Evolutionary conservation across 768 basidiomycete genomes (phyloP).

Genomic region (Phaeotremella fagi): DNA sequence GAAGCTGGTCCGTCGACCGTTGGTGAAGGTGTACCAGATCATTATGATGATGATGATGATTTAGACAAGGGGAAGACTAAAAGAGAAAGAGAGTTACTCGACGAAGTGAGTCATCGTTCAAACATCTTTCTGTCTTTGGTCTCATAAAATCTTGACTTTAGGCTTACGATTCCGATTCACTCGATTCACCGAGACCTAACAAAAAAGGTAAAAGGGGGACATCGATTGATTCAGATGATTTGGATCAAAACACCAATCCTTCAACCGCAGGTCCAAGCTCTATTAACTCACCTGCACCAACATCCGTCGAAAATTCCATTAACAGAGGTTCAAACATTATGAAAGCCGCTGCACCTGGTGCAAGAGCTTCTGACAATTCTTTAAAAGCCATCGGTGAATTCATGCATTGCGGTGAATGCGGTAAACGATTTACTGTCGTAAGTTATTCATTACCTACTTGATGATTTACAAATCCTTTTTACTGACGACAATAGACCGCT

Average conservation of each 20-base stretch:
- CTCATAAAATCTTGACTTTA: not conserved
- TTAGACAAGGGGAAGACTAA: not conserved
- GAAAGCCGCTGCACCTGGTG: slow-evolving; percentile 48
- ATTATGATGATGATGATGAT: slow-evolving; percentile 8
- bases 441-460: slow-evolving; percentile 36
- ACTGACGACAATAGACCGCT: slow-evolving; percentile 58
- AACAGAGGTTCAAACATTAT: slow-evolving; percentile 44
- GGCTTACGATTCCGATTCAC: slow-evolving; percentile 4
- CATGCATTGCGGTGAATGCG: slow-evolving; percentile 73
- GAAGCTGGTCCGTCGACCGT: slow-evolving; percentile 33
- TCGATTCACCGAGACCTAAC: not conserved
- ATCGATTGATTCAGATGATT: slow-evolving; percentile 62
- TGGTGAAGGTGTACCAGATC: slow-evolving; percentile 29
- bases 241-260: slow-evolving; percentile 60
- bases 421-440: slow-evolving; percentile 83
- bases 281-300: slow-evolving; percentile 41
- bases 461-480: slow-evolving; percentile 6
- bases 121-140: not conserved
- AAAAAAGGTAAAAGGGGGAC: slow-evolving; percentile 21
- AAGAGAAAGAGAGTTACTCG: not conserved
- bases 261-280: slow-evolving; percentile 12
- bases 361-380: slow-evolving; percentile 36
- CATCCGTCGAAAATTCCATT: slow-evolving; percentile 65
- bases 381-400: slow-evolving; percentile 75
- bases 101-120: not conserved